A percentile compares a stretch with the other conserved stretches of the same genome.
Evolutionary conservation across 225 moss, liverwort and hornwort species (phyloP).

Genomic region (Rhytidiadelphus loreus): DNA sequence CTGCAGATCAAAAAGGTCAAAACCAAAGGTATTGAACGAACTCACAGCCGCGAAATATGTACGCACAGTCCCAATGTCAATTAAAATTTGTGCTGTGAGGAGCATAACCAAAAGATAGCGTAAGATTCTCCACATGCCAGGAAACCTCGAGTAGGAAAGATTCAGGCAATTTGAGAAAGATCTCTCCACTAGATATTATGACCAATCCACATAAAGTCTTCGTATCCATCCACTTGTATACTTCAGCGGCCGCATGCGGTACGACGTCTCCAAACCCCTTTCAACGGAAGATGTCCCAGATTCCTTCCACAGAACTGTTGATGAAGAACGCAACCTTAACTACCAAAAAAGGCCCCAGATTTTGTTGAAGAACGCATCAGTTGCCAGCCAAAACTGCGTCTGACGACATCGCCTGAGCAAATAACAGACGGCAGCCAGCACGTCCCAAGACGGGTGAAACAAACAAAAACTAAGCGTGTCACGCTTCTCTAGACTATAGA

Average conservation of each 20-base stretch:
- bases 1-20: neutral
- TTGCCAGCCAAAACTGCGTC: constrained; percentile 61
- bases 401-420: constrained; percentile 58
- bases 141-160: neutral
- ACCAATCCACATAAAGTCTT: neutral
- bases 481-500: neutral
- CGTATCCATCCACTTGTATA: constrained; percentile 1
- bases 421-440: constrained; percentile 65
- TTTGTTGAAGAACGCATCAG: constrained; percentile 33
- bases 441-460: constrained; percentile 70
- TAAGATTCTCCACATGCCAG: neutral
- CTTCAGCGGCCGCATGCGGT: constrained; percentile 7
- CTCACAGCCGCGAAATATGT: neutral
- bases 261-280: neutral
- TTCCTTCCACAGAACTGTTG: constrained; percentile 15
- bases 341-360: constrained; percentile 29
- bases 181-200: neutral
- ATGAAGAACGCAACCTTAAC: constrained; percentile 35
- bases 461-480: constrained; percentile 34
- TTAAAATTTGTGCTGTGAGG: neutral
- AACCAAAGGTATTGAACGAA: neutral
- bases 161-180: neutral
- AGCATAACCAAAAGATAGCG: neutral
- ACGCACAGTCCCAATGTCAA: neutral
- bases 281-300: constrained; percentile 1